phyloP scores from a whole-genome alignment of 2,329 filamentous ascomycete genomes.

The Metarhizium album region DNA sequence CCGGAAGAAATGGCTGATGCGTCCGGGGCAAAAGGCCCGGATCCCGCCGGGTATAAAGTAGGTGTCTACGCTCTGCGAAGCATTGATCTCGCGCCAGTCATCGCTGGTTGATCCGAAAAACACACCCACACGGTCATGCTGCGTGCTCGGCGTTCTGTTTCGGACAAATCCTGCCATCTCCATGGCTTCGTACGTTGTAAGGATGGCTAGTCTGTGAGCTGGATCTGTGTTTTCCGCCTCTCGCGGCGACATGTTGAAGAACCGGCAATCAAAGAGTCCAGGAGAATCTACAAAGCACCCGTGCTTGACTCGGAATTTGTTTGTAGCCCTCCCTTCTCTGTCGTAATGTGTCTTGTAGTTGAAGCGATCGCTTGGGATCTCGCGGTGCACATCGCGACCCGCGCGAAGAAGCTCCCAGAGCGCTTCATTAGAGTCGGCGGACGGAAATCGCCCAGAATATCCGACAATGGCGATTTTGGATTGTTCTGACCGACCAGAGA shows the following conservation, averaged over 20 bases:
- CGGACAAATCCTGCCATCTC: slow-evolving; percentile 53
- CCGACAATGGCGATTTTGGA: slow-evolving; percentile 63
- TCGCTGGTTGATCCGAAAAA: background rate
- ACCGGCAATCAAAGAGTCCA: slow-evolving; percentile 60
- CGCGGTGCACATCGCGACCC: slow-evolving; percentile 52
- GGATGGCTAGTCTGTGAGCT: slow-evolving; percentile 59
- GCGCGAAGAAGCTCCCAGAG: slow-evolving; percentile 55
- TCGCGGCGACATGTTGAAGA: slow-evolving; percentile 72
- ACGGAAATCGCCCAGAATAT: slow-evolving; percentile 30
- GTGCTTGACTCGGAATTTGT: slow-evolving; percentile 56
- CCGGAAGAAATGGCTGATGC: slow-evolving; percentile 57
- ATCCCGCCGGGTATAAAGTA: background rate
- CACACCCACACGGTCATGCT: background rate
- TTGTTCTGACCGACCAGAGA: background rate
- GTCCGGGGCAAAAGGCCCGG: background rate
- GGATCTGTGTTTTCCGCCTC: slow-evolving; percentile 65
- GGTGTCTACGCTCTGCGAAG: background rate
- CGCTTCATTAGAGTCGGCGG: slow-evolving; percentile 21
- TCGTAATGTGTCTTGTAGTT: slow-evolving; percentile 55
- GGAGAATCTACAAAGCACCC: slow-evolving; percentile 60
- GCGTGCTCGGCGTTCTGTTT: slow-evolving; percentile 32
- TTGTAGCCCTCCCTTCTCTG: slow-evolving; percentile 52
- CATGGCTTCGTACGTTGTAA: slow-evolving; percentile 66
- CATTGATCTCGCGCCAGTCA: background rate
- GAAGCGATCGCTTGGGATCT: slow-evolving; percentile 52